Evolutionary conservation across 257 asterid genomes (phyloP), one percentile per base, ranked within the genome.

Genomic region (Salvia rosmarinus): DNA sequence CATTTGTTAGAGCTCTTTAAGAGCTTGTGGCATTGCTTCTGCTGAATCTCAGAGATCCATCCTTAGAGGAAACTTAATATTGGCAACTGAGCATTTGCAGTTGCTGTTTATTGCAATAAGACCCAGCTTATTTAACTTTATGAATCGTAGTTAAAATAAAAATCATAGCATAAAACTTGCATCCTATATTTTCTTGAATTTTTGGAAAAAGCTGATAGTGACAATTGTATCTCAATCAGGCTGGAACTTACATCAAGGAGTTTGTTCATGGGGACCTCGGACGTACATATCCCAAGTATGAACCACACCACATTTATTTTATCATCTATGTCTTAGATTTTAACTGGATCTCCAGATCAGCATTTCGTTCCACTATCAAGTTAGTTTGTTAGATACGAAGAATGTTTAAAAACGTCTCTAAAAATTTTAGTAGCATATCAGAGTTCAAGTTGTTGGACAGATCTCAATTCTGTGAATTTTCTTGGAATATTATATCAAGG

Each of bases 201-300:
- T 11, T 55, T n/a, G 42, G 59, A 16, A 64, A 25, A 70, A 32
- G 3, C 62, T 68, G 67, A 65, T 55, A 56, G 42, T 60, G 69
- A 60, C 28, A 6, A 46, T 35, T 28, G 28, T 74, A 43, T 52
- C 67, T 76, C 71, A 28, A 37, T 68, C 95, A 94, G 98, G 99
- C 98, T 67, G 99, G 99, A 76, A 94, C 99, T 25, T 94, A 94
- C 74, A 94, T 94, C 76, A 91, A 94, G 79, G 99, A 94, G 80
- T 94, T 94, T 81, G 96, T 94, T 67, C 99, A 94, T 60, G 97
- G 98, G 25, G 99, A 94, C 80, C 95, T 94, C 51, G 98, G 99
- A 64, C 92, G 97, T 71, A 91, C 97, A 9, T 80, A 85, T 71
- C 99, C 99, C 68, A 94, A 93, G 99, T 94, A 87, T 51, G 75